Percentiles rank a stretch among this genome's conserved stretches.
Evolutionary conservation across 2,329 filamentous ascomycete genomes (phyloP).

Genomic region (Aspergillus sp.): DNA sequence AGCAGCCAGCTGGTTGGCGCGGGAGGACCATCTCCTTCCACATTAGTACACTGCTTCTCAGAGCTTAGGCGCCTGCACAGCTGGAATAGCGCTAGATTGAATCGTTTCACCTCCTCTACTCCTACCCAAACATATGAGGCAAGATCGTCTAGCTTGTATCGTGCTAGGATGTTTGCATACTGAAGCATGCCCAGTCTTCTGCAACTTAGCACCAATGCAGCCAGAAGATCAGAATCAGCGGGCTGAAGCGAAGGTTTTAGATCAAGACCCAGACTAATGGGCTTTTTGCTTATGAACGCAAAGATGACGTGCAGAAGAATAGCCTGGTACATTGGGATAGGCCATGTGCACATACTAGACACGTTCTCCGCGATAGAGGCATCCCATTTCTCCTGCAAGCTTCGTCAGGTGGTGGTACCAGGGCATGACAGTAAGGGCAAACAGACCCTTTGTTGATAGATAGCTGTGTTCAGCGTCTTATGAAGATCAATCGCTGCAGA

Average conservation of each 20-base stretch:
- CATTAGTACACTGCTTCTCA: too few relatives aligned
- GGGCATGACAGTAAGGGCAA: neutral
- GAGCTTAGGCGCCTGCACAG: too few relatives aligned
- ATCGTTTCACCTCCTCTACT: constrained; percentile 32
- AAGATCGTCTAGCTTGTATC: constrained; percentile 14
- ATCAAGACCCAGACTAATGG: constrained; percentile 9
- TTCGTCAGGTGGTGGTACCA: too few relatives aligned
- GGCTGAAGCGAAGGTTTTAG: constrained; percentile 12
- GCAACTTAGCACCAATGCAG: constrained; percentile 27
- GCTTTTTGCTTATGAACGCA: constrained; percentile 7
- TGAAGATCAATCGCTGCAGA: constrained; percentile 26
- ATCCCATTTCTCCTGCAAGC: constrained; percentile 25
- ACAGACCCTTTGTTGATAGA: constrained; percentile 27
- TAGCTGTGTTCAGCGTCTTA: constrained; percentile 20
- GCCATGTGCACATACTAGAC: constrained; percentile 21
- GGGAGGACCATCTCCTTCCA: too few relatives aligned
- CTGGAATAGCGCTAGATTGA: constrained; percentile 24
- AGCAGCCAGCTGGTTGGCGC: too few relatives aligned
- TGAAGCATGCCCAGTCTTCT: constrained; percentile 28
- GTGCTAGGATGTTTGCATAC: constrained; percentile 28
- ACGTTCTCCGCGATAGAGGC: constrained; percentile 1
- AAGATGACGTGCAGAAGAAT: constrained; percentile 33
- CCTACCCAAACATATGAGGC: constrained; percentile 22
- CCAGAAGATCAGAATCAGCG: constrained; percentile 17
- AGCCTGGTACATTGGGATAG: constrained; percentile 32